A percentile compares a stretch with the other conserved stretches of the same genome.
Conservation (phyloP, 345 rosid species). For the Camelina hispida region DNA sequence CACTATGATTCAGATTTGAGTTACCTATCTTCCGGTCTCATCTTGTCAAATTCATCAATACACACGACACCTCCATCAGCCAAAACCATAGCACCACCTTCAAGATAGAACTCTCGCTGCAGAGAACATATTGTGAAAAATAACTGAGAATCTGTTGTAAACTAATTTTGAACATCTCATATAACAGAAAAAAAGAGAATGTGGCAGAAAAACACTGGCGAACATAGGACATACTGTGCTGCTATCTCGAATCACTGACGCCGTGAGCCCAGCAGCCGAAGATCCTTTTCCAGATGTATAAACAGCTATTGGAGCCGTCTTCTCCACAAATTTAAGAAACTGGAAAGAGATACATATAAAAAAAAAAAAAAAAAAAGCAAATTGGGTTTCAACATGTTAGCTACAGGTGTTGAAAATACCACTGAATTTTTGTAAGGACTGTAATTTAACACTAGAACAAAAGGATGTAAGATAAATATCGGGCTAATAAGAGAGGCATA, state of each 20-base stretch:
- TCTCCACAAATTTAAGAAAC: conserved; percentile 97
- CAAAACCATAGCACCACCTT: conserved; percentile 99
- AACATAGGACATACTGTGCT: conserved; percentile 67
- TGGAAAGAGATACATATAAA: conserved; percentile 40
- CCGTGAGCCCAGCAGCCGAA: conserved; percentile 98
- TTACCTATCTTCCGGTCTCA: conserved; percentile 99
- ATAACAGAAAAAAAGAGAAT: not conserved
- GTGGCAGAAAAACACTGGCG: not conserved
- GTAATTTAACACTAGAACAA: not conserved
- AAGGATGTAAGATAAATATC: not conserved
- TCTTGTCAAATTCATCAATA: conserved; percentile 97
- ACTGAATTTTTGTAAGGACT: not conserved
- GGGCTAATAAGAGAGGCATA: not conserved
- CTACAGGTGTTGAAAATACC: not conserved
- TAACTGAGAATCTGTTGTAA: conserved; percentile 23
- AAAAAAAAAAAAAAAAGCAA: not conserved
- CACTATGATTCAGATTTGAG: not conserved
- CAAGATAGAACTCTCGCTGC: conserved; percentile 97
- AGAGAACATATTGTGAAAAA: conserved; percentile 24
- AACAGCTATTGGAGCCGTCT: conserved; percentile 96
- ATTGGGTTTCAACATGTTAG: conserved; percentile 16
- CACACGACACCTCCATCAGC: conserved; percentile 99
- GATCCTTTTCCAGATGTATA: conserved; percentile 98
- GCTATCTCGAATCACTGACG: conserved; percentile 88
- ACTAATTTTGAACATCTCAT: not conserved